Base-by-base conservation (phyloP, 2,329 filamentous ascomycete species). In the Colletotrichum liaoningense region DNA sequence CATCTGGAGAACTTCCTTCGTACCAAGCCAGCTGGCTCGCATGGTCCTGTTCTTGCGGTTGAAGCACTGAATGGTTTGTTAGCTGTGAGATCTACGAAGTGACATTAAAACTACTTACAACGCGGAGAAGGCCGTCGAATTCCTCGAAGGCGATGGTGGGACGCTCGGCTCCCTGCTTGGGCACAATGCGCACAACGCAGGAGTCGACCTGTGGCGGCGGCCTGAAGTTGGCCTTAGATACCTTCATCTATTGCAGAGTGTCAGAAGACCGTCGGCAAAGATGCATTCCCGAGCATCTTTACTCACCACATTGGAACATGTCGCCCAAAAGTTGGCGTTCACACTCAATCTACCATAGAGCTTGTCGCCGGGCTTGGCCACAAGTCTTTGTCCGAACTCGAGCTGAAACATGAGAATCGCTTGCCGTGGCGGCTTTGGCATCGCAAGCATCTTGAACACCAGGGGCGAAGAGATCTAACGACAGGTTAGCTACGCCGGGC, bases 381-480 rank as follows among this genome's bases (percentile, higher is more conserved):
- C 96, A 46, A 98, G 87, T 52, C 96, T 91, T 82, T 97, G 92
- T 22, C 95, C 95, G 79, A 98, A 98, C 84, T 98, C 96, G 80
- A 95, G 92, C 86, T 98, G 96, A 79, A 97, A 97, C 95, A 98
- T 98, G 84, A 98, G 94, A 76, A 98, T 91, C 78, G 93, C 95
- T 73, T 91, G 92, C 42, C 96, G 88, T 0, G 97, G 97, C 0
- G 95, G 93, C 56, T 95, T 95, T 5, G 91, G 91, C 75, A 96
- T 91, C 33, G 94, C 90, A 64, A 98, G 90, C 59, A 98, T 91
- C 83, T 96, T 92, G 88, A 98, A 98, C 64, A 97, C 95, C 59
- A 99, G 87, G 2, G 96, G 97, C 75, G 93, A 95, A 12, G 94
- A 97, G 80, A 98, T 98, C 88, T 94, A 80, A 46, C 11, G 3